Evolutionary conservation across 1,284 basidiomycete species (phyloP), one percentile per base, ranked within the genome.

Genomic region (Spongiforma sp.): DNA sequence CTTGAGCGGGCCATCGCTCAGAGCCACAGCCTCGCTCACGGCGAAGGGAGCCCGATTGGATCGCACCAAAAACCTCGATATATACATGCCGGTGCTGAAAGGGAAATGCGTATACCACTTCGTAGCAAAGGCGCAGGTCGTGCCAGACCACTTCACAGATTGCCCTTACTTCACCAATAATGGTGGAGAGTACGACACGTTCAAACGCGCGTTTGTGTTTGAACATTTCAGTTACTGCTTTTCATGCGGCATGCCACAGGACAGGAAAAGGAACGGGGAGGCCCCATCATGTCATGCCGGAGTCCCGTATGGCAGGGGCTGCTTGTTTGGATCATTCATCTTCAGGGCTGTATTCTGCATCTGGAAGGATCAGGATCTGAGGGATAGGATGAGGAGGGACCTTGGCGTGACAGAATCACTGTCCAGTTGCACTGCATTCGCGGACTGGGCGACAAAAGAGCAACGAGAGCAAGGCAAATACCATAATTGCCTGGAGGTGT

Each of bases 201-300:
- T 67, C 52, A 67, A 43, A 46, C 0, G 3, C 12, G 30, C 56
- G 2, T 67, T 67, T n/a, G 0, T 8, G 0, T 67, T 67, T 6
- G 15, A 57, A 15, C 39, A 33, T 24, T 64, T 12, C 15, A 12
- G 59, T 0, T 67, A 64, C 26, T 67, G 66, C n/a, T 67, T 11
- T 19, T 39, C 19, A 1, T 67, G 65, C 6, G 65, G 65, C 5
- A 43, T 67, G 10, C 65, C 65, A 2, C 65, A 67, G 11, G 59
- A 67, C 50, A 50, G 17, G 52, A 33, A 33, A 5, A 19, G 1
- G 19, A 67, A 67, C 8, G 52, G 61, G 0, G 65, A 67, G n/a
- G 65, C 52, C 4, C 66, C 61, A 1, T 28, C 10, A 6, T 67
- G 66, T 21, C 66, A 67, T 14, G 4, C 37, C 1, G 32, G 24